Conservation (phyloP, 2,329 filamentous ascomycete genomes). For the Neopestalotiopsis rosae region DNA sequence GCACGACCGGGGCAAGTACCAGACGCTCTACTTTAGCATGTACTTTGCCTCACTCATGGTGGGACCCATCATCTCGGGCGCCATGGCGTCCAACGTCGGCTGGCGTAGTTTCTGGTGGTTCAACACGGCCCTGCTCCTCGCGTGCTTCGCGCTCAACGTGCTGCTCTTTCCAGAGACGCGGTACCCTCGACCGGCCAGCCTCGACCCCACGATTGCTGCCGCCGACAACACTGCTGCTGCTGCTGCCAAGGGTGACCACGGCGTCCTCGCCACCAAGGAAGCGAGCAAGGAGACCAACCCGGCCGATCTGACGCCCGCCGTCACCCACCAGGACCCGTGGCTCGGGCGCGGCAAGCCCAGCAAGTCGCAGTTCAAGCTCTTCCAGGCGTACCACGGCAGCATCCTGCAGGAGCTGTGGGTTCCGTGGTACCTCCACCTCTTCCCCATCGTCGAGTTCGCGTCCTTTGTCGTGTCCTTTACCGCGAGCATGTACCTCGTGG, state of each 20-base stretch:
- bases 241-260: background rate
- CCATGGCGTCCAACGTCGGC: conserved; percentile 63
- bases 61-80: conserved; percentile 43
- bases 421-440: conserved; percentile 66
- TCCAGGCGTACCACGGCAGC: conserved; percentile 51
- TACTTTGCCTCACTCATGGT: conserved; percentile 69
- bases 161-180: conserved; percentile 70
- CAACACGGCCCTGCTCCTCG: conserved; percentile 59
- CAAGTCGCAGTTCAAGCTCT: conserved; percentile 60
- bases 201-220: conserved; percentile 21
- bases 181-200: conserved; percentile 53
- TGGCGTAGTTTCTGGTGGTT: conserved; percentile 72
- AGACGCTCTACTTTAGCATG: conserved; percentile 59
- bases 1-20: conserved; percentile 65
- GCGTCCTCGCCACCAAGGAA: background rate
- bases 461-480: conserved; percentile 15
- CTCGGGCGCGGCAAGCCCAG: conserved; percentile 60
- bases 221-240: background rate
- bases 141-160: conserved; percentile 55
- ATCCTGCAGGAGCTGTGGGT: conserved; percentile 62
- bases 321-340: conserved; percentile 55
- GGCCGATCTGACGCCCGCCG: conserved; percentile 32
- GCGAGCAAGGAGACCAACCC: background rate
- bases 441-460: conserved; percentile 51
- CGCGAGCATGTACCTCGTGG: conserved; percentile 14